These are phyloP conservation scores for Debaryomyces nepalensis DNA, from an alignment of 1,139 yeast species.

Conservation along the genomic window DNA sequence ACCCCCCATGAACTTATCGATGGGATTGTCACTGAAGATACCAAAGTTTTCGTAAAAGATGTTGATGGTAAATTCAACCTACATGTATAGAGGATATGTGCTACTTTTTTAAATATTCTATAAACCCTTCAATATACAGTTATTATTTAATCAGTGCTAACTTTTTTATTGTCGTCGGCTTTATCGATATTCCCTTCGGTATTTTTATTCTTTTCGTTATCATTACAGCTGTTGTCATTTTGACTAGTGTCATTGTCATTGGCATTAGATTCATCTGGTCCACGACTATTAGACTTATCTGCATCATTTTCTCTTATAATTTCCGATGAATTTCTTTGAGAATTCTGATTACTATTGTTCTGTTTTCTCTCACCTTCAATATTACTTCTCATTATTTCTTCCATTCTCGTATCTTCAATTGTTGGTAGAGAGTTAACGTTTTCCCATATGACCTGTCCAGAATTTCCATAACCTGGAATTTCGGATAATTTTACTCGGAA, in stretches of 20 bases:
- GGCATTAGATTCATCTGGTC: too few species aligned
- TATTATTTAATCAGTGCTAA: too few species aligned
- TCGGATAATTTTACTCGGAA: conserved; percentile 64
- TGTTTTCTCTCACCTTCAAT: conserved; percentile 30
- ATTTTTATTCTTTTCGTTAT: not conserved
- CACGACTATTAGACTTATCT: too few species aligned
- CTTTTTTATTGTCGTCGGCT: not conserved
- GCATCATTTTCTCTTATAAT: conserved; percentile 1
- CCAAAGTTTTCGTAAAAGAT: conserved; percentile 55
- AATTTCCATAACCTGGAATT: conserved; percentile 65
- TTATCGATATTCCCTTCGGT: conserved; percentile 16
- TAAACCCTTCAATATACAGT: conserved; percentile 7
- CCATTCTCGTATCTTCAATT: conserved; percentile 54
- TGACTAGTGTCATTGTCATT: too few species aligned
- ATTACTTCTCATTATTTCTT: conserved; percentile 47
- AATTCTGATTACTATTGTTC: conserved; percentile 2
- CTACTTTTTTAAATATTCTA: conserved; percentile 4
- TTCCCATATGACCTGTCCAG: conserved; percentile 71
- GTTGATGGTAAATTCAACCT: conserved; percentile 51
- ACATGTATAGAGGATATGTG: conserved; percentile 4
- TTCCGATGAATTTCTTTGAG: conserved; percentile 8
- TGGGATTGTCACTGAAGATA: conserved; percentile 82
- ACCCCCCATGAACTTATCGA: conserved; percentile 84
- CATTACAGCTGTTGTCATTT: not conserved
- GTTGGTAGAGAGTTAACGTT: conserved; percentile 61